Conservation (phyloP, 75 land plant species). For the Sequoia sempervirens region DNA sequence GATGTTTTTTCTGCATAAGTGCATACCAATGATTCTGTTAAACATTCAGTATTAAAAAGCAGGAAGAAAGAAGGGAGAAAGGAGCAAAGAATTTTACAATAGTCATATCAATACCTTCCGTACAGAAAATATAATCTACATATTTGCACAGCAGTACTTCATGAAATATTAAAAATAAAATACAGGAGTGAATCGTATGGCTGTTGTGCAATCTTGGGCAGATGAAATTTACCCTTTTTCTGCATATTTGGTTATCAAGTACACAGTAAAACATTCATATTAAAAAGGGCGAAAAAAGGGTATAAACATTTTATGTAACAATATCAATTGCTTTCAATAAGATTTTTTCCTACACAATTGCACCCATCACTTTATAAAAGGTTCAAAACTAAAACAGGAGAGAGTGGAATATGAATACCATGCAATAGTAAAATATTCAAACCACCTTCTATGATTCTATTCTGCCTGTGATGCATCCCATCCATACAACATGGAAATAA, state of each 20-base stretch:
- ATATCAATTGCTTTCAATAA: neutral
- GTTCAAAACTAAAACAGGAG: neutral
- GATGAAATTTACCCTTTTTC: conserved; percentile 64
- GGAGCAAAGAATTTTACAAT: neutral
- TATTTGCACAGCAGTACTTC: neutral
- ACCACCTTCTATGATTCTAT: neutral
- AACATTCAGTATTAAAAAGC: neutral
- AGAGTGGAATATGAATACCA: neutral
- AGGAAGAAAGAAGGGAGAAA: too few relatives aligned
- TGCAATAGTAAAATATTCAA: neutral
- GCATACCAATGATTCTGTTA: neutral
- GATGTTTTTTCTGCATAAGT: conserved; percentile 71
- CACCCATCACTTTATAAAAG: neutral
- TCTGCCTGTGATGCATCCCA: neutral
- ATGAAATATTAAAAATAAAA: neutral
- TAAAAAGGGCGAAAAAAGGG: neutral
- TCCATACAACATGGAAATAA: neutral
- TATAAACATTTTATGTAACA: neutral
- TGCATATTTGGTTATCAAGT: conserved; percentile 11
- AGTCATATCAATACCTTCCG: neutral
- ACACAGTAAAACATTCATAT: neutral
- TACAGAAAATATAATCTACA: conserved; percentile 63
- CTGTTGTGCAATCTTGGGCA: conserved; percentile 38
- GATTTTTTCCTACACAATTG: conserved; percentile 44
- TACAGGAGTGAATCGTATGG: too few relatives aligned